A percentile compares a stretch with the other conserved stretches of the same genome.
phyloP scores from a whole-genome alignment of 2,329 filamentous ascomycete species.

The Colletotrichum magnum region DNA sequence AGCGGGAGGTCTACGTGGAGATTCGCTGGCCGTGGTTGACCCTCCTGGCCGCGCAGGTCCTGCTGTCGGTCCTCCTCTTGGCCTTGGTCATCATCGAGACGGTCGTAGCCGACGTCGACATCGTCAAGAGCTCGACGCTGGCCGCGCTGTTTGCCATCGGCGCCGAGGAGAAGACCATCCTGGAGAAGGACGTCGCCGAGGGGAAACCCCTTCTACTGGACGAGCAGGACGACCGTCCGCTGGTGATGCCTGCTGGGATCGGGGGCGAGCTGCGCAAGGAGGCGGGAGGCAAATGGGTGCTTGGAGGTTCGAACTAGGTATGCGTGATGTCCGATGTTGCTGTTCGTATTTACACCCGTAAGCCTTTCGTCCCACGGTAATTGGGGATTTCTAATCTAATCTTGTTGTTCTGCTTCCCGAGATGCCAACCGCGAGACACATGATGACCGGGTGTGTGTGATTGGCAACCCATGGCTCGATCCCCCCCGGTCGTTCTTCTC shows the following conservation, averaged over 20 bases:
- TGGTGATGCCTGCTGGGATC: background rate
- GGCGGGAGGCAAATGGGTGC: background rate
- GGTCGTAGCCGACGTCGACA: background rate
- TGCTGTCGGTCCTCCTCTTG: background rate
- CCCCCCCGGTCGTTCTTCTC: background rate
- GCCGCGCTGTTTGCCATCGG: slow-evolving; percentile 3
- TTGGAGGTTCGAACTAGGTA: background rate
- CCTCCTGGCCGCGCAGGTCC: background rate
- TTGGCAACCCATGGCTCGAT: background rate
- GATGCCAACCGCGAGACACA: background rate
- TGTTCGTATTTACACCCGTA: no score
- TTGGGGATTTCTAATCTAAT: no score
- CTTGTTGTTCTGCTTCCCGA: no score
- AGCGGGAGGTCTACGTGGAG: background rate
- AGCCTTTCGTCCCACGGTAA: no score
- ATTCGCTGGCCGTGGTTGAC: slow-evolving; percentile 9
- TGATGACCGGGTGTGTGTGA: background rate
- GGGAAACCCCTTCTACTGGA: background rate
- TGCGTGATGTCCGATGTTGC: no score
- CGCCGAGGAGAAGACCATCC: background rate
- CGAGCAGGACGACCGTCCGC: background rate
- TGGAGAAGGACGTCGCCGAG: background rate
- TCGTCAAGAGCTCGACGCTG: slow-evolving; percentile 16
- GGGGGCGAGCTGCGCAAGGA: background rate
- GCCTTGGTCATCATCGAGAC: background rate